Percentiles rank a stretch among this genome's conserved stretches.
Conservation (phyloP, 495 filamentous ascomycete genomes). For the Trichoderma virens region DNA sequence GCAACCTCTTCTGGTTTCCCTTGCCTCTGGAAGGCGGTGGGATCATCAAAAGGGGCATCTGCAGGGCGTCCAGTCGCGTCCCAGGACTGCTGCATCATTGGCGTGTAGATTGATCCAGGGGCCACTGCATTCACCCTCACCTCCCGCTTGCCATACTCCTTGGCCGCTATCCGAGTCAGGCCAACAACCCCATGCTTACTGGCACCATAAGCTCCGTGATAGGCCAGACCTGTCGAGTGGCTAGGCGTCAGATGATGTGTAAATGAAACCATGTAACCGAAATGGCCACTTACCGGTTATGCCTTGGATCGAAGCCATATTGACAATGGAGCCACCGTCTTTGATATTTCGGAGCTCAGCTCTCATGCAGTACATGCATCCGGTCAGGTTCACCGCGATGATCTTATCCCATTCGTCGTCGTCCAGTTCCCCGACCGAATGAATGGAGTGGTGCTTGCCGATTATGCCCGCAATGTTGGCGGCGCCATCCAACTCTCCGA, state of each 20-base stretch:
- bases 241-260: not conserved
- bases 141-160: conserved; percentile 36
- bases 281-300: not conserved
- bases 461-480: conserved; percentile 50
- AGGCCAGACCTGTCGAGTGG: conserved; percentile 26
- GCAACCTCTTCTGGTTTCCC: conserved; percentile 44
- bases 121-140: conserved; percentile 48
- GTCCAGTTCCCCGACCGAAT: conserved; percentile 21
- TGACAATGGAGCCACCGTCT: conserved; percentile 48
- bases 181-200: conserved; percentile 48
- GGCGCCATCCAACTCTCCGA: conserved; percentile 43
- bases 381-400: conserved; percentile 48
- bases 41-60: conserved; percentile 13
- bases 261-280: not conserved
- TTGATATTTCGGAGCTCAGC: conserved; percentile 42
- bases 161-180: conserved; percentile 41
- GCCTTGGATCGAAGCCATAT: conserved; percentile 43
- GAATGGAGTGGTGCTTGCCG: conserved; percentile 24
- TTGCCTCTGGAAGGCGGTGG: conserved; percentile 28
- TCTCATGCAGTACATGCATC: conserved; percentile 50
- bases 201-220: conserved; percentile 36
- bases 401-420: conserved; percentile 47
- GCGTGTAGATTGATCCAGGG: conserved; percentile 43
- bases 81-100: conserved; percentile 28
- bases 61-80: conserved; percentile 22